Evolutionary conservation across 495 filamentous ascomycete genomes (phyloP), one percentile per base, ranked within the genome.

Genomic region (Penicillium coffeae): DNA sequence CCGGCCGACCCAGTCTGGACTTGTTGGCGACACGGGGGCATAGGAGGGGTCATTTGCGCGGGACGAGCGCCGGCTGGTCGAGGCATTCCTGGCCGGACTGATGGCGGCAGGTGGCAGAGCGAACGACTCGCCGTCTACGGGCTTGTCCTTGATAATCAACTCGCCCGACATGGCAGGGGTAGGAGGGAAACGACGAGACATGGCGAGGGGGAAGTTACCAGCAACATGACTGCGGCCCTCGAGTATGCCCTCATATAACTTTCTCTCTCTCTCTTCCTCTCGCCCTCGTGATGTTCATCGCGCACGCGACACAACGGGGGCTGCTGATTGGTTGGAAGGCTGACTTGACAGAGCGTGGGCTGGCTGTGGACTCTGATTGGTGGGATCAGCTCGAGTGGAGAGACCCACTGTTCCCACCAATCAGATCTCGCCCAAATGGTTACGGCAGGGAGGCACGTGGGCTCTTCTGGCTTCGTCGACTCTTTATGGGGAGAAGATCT

Each of bases 111-210:
- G 92, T 20, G 90, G 92, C 21, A 97, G 72, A 48, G 85, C 79
- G 58, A 96, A 95, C 10, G 79, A 72, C 54, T 88, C 84, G 13
- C 69, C 69, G 22, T 76, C 70, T 21, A 74, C 65, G 27, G 77
- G 70, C 51, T 84, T 78, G 52, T 91, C 85, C 65, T 93, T 87
- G 53, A 85, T 83, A 25, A 79, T 77, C 57, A 96, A 84, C 59
- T 94, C 90, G 33, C 84, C 84, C 10, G 89, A 94, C 42, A 89
- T 87, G 42, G 83, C 83, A 20, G 92, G 92, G 5, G 91, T 95
- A 35, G 89, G 90, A 34, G 87, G 90, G 38, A 85, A 73, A 46
- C 74, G 74, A 40, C 78, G 84, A 71, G 87, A 85, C 88, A 94
- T 93, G 55, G 3, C 20, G 39, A 25, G 33, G 39, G 18, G 34